Conservation (phyloP, 495 filamentous ascomycete genomes). For the Daldinia bambusicola region DNA sequence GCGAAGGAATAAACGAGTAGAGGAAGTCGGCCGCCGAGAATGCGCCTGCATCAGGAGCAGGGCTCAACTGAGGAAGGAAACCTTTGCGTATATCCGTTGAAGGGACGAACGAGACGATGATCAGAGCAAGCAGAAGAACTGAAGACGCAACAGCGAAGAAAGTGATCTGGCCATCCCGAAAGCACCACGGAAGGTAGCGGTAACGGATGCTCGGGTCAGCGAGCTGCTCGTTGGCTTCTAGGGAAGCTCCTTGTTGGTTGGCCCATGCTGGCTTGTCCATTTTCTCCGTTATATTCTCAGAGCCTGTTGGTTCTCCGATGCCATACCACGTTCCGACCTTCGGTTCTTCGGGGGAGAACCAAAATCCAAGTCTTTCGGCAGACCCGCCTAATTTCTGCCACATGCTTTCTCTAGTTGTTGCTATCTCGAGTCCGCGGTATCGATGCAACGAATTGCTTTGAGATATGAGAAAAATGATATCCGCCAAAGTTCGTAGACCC, state of each 20-base stretch:
- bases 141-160: conserved; percentile 70
- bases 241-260: conserved; percentile 37
- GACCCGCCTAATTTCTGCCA: conserved; percentile 60
- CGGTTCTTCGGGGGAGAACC: conserved; percentile 60
- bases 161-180: conserved; percentile 70
- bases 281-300: conserved; percentile 49
- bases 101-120: conserved; percentile 79
- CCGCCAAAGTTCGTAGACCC: conserved; percentile 83
- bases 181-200: conserved; percentile 81
- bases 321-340: conserved; percentile 55
- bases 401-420: conserved; percentile 64
- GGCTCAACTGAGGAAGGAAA: conserved; percentile 73
- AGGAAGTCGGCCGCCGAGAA: conserved; percentile 90
- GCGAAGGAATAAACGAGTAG: conserved; percentile 82
- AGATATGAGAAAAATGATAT: conserved; percentile 77
- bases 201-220: conserved; percentile 56
- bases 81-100: conserved; percentile 70
- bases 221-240: conserved; percentile 32
- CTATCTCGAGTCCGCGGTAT: conserved; percentile 65
- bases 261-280: conserved; percentile 30
- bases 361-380: conserved; percentile 80
- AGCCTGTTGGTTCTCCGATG: conserved; percentile 50
- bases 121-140: conserved; percentile 74
- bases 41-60: conserved; percentile 67
- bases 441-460: conserved; percentile 79